These are phyloP conservation scores for Eucalyptus globulus DNA, from an alignment of 345 rosid species.

Conservation along the genomic window DNA sequence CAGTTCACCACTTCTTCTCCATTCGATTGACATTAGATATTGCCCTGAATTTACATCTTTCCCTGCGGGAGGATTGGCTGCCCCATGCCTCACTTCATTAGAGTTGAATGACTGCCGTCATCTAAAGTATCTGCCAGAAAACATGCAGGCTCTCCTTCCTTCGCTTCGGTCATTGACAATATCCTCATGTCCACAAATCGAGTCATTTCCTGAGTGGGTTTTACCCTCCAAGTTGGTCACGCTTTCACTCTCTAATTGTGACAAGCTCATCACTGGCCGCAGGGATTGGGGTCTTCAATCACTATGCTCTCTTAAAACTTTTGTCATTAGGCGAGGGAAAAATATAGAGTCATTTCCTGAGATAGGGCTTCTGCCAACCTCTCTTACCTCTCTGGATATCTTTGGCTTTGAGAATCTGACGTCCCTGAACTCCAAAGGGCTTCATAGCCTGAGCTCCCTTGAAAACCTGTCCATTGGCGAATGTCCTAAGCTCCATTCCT, in stretches of 20 bases:
- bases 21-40: neutral
- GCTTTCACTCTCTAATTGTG: neutral
- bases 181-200: neutral
- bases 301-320: neutral
- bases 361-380: neutral
- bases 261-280: neutral
- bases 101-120: neutral
- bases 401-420: neutral
- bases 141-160: neutral
- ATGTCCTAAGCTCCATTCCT: neutral
- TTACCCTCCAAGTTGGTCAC: neutral
- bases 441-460: neutral
- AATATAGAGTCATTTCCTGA: neutral
- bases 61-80: neutral
- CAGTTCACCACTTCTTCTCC: neutral
- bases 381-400: neutral
- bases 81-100: neutral
- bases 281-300: neutral
- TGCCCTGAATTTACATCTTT: neutral
- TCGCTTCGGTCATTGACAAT: neutral
- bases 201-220: neutral
- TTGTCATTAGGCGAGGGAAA: neutral
- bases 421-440: neutral
- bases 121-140: neutral
- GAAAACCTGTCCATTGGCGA: neutral